Evolutionary conservation across 2,329 filamentous ascomycete species (phyloP).

Genomic region (Elsinoe ampelina): DNA sequence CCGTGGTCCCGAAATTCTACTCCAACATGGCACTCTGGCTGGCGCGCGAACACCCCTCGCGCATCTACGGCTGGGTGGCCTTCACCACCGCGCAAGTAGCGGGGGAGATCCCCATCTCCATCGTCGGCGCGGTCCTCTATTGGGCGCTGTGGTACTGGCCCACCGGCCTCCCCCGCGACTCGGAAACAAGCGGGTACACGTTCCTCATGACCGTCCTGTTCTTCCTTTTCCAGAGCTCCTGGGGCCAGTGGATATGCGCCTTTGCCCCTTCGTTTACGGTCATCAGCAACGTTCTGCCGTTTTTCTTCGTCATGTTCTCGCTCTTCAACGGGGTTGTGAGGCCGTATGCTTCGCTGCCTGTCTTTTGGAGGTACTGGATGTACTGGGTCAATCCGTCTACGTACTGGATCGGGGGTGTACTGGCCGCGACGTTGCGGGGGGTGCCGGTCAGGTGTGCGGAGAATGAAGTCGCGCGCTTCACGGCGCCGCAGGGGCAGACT

Average conservation of each 20-base stretch:
- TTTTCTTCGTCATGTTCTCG: constrained; percentile 71
- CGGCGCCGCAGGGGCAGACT: constrained; percentile 28
- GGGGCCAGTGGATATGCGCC: constrained; percentile 78
- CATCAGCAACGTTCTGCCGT: constrained; percentile 65
- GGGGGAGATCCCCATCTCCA: constrained; percentile 61
- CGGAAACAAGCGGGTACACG: constrained; percentile 59
- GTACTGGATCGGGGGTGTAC: constrained; percentile 63
- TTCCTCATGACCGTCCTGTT: constrained; percentile 73
- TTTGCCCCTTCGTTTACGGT: constrained; percentile 72
- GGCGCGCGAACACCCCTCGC: constrained; percentile 60
- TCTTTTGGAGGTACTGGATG: constrained; percentile 66
- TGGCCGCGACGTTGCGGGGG: constrained; percentile 52
- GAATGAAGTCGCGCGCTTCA: constrained; percentile 31
- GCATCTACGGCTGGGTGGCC: constrained; percentile 69
- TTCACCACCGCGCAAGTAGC: constrained; percentile 67
- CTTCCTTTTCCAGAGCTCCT: constrained; percentile 63
- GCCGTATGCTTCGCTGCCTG: constrained; percentile 54
- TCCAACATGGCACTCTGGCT: constrained; percentile 64
- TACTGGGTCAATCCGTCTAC: constrained; percentile 61
- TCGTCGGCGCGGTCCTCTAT: constrained; percentile 57
- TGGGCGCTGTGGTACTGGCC: constrained; percentile 71
- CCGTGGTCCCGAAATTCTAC: constrained; percentile 68
- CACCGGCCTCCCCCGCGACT: constrained; percentile 57
- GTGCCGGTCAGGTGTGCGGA: constrained; percentile 38
- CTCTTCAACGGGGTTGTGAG: constrained; percentile 71